Evolutionary conservation across 495 filamentous ascomycete species (phyloP), one percentile per base, ranked within the genome.

Genomic region (Aspergillus steynii): DNA sequence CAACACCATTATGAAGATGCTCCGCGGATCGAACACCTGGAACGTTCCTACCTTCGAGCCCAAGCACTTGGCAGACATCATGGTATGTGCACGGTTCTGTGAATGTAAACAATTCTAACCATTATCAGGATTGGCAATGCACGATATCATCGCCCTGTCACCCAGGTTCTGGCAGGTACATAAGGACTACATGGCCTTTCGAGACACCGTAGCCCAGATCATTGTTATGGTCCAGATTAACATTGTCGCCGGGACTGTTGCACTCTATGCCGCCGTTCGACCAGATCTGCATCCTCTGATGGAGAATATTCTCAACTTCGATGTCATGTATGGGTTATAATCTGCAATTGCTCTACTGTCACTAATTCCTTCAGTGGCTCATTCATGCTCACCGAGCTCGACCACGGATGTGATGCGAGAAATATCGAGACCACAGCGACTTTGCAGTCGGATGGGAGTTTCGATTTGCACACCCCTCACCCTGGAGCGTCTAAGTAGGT

Each of bases 391-490:
- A 76, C 65, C 0, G 74, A 76, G 56, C 34, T 72, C 12, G 68
- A 67, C 9, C 74, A 73, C 46, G 72, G 74, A 3, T 63, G 71
- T 15, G 74, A 76, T 61, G 72, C 72, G 2, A 63, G 55, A 28
- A 68, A 73, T 25, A 31, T 77, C 1, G 72, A 75, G 51, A 77
- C 72, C 4, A 72, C 65, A 2, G 72, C 74, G 10, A 74, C 68
- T 29, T 61, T 66, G 14, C 65, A 67, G 48, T 42, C 67, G 0
- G 71, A 74, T 50, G 74, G 72, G 5, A 61, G 66, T 12, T 77
- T 77, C 56, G 55, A 59, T 5, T 54, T 77, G 14, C 65, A 77
- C 52, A 70, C 70, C 0, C 73, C 74, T 15, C 61, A 34, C 29
- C 51, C 58, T 5, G 49, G 51, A 3, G 74, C 73, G 2, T 65